phyloP scores from a whole-genome alignment of 345 rosid species.

The Lepidium sativum region DNA sequence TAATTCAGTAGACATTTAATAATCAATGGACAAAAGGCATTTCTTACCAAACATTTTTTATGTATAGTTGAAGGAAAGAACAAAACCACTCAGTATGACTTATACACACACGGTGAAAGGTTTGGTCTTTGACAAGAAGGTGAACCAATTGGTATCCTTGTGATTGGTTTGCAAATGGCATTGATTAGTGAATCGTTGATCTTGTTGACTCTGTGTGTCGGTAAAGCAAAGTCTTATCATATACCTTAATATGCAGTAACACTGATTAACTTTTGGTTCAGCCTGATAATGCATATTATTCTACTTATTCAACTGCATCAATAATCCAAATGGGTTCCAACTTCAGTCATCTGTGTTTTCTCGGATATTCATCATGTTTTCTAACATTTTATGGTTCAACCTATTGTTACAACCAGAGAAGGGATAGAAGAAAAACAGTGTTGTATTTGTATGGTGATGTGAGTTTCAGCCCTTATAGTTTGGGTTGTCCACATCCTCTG shows the following conservation, averaged over 20 bases:
- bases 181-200: too few species aligned
- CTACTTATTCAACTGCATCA: too few species aligned
- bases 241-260: background rate
- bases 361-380: background rate
- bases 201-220: background rate
- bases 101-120: too few species aligned
- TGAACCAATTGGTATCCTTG: too few species aligned
- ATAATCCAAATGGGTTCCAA: background rate
- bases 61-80: too few species aligned
- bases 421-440: background rate
- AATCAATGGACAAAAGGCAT: too few species aligned
- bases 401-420: background rate
- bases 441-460: background rate
- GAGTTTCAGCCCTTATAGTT: conserved; percentile 29
- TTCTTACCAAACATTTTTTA: too few species aligned
- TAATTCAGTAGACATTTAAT: too few species aligned
- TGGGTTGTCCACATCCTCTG: conserved; percentile 49
- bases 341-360: background rate
- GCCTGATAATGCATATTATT: background rate
- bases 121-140: too few species aligned
- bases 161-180: too few species aligned
- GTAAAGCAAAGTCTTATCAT: background rate
- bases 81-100: too few species aligned
- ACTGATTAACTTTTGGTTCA: background rate
- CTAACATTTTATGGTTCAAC: background rate